Evolutionary conservation across 208 protist genomes (phyloP).

Genomic region (Leishmania braziliensis): DNA sequence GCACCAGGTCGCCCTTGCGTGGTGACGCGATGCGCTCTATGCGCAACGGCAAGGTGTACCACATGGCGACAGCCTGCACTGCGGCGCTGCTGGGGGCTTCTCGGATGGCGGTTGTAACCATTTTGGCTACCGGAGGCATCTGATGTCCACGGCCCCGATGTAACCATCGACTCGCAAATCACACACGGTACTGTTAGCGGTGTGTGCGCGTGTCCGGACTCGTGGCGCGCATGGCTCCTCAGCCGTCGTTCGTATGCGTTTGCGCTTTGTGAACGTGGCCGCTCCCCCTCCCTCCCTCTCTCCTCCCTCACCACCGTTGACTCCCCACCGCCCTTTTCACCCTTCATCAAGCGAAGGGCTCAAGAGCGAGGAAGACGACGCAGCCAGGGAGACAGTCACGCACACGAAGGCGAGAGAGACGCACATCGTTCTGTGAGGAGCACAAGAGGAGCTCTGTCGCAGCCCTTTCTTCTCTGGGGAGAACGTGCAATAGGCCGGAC

Average conservation of each 20-base stretch:
- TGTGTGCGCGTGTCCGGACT: no score
- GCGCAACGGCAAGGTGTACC: neutral
- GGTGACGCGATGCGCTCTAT: neutral
- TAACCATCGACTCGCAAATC: neutral
- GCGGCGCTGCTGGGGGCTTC: neutral
- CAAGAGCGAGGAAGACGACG: neutral
- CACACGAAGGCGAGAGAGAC: neutral
- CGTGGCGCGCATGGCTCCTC: neutral
- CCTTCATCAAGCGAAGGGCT: neutral
- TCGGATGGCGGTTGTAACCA: no score
- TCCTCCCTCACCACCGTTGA: neutral
- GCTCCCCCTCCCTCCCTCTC: neutral
- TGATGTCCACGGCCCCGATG: neutral
- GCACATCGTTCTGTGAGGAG: neutral
- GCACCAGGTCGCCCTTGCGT: neutral
- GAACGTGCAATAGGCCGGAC: neutral
- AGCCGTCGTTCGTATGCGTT: neutral
- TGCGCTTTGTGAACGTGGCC: neutral
- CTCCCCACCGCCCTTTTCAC: neutral
- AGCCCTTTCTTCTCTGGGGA: neutral
- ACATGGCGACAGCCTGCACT: neutral
- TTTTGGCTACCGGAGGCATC: no score
- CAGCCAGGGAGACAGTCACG: neutral
- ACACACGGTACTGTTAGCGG: neutral
- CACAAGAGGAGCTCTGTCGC: neutral